Conservation (phyloP, 2,329 filamentous ascomycete species). For the Akanthomyces muscarius region DNA sequence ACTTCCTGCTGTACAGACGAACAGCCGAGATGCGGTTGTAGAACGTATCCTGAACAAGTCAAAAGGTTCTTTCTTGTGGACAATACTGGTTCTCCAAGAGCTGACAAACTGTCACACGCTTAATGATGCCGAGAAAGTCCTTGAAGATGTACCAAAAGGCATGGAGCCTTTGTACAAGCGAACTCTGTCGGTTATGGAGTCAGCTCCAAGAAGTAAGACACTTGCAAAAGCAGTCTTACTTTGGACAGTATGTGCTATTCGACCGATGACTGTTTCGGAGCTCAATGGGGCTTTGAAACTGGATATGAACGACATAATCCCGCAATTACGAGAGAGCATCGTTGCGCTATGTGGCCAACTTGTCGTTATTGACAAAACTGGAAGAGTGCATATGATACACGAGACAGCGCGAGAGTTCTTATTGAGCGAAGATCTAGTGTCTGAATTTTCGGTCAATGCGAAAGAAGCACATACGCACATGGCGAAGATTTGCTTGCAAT, state of each 20-base stretch:
- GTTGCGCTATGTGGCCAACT: slow-evolving; percentile 33
- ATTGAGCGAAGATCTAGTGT: slow-evolving; percentile 22
- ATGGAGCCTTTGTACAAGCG: slow-evolving; percentile 34
- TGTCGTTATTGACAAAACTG: slow-evolving; percentile 32
- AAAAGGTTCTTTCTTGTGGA: slow-evolving; percentile 36
- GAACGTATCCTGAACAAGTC: slow-evolving; percentile 33
- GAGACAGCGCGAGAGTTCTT: slow-evolving; percentile 35
- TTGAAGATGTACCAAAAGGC: slow-evolving; percentile 31
- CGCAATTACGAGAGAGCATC: slow-evolving; percentile 26
- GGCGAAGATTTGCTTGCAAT: slow-evolving; percentile 32
- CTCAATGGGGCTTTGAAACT: slow-evolving; percentile 32
- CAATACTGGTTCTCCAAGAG: slow-evolving; percentile 31
- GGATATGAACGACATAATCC: slow-evolving; percentile 31
- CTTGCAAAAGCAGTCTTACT: slow-evolving; percentile 34
- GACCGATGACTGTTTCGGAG: slow-evolving; percentile 33
- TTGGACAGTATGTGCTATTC: slow-evolving; percentile 33
- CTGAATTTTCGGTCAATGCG: slow-evolving; percentile 30
- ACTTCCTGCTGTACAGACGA: neutral
- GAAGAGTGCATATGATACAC: slow-evolving; percentile 34
- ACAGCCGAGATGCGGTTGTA: slow-evolving; percentile 24
- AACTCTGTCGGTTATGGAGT: slow-evolving; percentile 30
- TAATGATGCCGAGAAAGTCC: slow-evolving; percentile 28
- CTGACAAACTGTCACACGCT: slow-evolving; percentile 26
- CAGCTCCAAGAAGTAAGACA: slow-evolving; percentile 24
- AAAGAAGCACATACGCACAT: slow-evolving; percentile 29